phyloP scores from a whole-genome alignment of 768 basidiomycete genomes.

The Rhodocollybia butyracea region DNA sequence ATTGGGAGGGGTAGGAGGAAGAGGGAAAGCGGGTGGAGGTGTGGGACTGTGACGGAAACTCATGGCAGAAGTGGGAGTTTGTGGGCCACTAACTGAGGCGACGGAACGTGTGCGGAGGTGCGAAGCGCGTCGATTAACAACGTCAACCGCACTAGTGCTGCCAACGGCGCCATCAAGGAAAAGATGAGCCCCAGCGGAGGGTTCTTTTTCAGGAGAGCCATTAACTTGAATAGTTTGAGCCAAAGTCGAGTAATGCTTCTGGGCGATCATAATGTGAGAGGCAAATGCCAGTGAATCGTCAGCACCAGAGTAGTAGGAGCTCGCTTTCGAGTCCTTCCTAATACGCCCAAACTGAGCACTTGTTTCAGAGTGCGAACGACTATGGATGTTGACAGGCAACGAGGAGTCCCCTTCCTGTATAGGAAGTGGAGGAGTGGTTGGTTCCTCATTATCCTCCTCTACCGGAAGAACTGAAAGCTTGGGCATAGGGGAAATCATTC shows the following conservation, averaged over 20 bases:
- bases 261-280: constrained; percentile 66
- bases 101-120: constrained; percentile 65
- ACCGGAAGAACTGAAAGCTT: constrained; percentile 66
- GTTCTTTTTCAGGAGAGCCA: constrained; percentile 39
- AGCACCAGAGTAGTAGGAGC: constrained; percentile 48
- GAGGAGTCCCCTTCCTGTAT: constrained; percentile 51
- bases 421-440: constrained; percentile 57
- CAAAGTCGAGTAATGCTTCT: constrained; percentile 68
- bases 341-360: constrained; percentile 56
- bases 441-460: constrained; percentile 44
- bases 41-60: constrained; percentile 35
- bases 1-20: constrained; percentile 74
- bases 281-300: constrained; percentile 51
- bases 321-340: constrained; percentile 50
- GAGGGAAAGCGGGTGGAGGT: constrained; percentile 65
- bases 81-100: constrained; percentile 44
- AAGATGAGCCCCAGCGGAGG: constrained; percentile 28
- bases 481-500: constrained; percentile 60
- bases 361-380: constrained; percentile 53
- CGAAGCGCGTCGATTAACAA: constrained; percentile 25
- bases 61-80: constrained; percentile 33
- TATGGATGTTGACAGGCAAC: constrained; percentile 39
- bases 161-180: constrained; percentile 28
- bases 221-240: constrained; percentile 63
- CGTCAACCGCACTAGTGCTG: constrained; percentile 37